phyloP scores from a whole-genome alignment of 2,329 filamentous ascomycete species.

The Penicillium sp. region DNA sequence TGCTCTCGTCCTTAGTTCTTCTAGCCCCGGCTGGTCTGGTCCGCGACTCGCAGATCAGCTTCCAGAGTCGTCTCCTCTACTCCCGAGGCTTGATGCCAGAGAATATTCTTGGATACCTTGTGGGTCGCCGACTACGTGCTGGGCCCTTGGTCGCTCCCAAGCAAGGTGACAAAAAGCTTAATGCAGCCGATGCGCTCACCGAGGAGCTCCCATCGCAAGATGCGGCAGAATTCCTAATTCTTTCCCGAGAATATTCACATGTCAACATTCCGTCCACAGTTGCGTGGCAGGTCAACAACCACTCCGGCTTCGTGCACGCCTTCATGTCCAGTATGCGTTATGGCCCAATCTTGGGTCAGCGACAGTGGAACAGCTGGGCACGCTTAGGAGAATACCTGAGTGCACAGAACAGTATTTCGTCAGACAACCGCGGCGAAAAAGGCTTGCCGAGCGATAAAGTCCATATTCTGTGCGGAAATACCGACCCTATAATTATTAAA shows the following conservation, averaged over 20 bases:
- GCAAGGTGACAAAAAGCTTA: constrained; percentile 38
- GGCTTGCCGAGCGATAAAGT: constrained; percentile 55
- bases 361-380: constrained; percentile 62
- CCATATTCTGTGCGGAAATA: constrained; percentile 67
- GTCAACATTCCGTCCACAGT: constrained; percentile 67
- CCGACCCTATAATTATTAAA: constrained; percentile 69
- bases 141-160: constrained; percentile 41
- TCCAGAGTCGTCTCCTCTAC: constrained; percentile 67
- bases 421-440: constrained; percentile 32
- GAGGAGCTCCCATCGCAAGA: constrained; percentile 44
- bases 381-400: constrained; percentile 58
- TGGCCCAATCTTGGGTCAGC: constrained; percentile 69
- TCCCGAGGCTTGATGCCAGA: constrained; percentile 64
- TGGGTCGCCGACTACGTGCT: constrained; percentile 55
- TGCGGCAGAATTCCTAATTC: constrained; percentile 45
- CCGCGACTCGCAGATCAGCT: constrained; percentile 64
- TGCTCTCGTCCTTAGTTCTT: constrained; percentile 72
- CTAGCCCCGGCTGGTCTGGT: constrained; percentile 81
- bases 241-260: constrained; percentile 57
- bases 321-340: constrained; percentile 73
- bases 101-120: constrained; percentile 56
- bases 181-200: constrained; percentile 45
- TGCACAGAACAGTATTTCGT: constrained; percentile 40
- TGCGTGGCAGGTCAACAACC: constrained; percentile 69
- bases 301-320: constrained; percentile 69